Evolutionary conservation across 768 basidiomycete genomes (phyloP).

Genomic region (Scleroderma citrinum): DNA sequence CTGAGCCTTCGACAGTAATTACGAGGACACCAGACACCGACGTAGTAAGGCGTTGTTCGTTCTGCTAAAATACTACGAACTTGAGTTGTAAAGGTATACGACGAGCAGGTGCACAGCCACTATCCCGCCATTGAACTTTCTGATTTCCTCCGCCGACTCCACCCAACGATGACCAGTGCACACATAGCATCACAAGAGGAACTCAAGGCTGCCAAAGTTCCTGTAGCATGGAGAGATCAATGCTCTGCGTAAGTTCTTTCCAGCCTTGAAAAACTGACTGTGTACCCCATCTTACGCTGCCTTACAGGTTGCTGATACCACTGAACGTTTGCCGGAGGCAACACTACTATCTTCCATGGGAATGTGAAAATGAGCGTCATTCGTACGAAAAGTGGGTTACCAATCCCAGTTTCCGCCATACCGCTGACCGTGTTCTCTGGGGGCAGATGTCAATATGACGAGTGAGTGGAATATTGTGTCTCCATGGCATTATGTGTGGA

Average conservation of each 20-base stretch:
- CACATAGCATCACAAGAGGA: slow-evolving; percentile 80
- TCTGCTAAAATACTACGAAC: no score
- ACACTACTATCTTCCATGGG: slow-evolving; percentile 81
- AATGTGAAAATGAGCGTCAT: slow-evolving; percentile 86
- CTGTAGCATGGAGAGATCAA: slow-evolving; percentile 81
- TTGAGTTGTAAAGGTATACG: no score
- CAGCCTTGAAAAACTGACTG: slow-evolving; percentile 2
- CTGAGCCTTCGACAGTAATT: no score
- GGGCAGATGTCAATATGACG: slow-evolving; percentile 87
- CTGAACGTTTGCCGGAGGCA: slow-evolving; percentile 82
- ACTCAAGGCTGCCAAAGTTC: slow-evolving; percentile 68
- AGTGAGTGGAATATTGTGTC: slow-evolving; percentile 48
- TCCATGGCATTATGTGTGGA: neutral
- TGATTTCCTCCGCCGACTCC: neutral
- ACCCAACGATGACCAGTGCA: slow-evolving; percentile 52
- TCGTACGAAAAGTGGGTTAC: slow-evolving; percentile 73
- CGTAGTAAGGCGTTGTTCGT: no score
- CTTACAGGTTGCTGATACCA: slow-evolving; percentile 70
- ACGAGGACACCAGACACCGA: no score
- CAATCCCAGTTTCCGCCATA: neutral
- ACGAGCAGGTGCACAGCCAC: no score
- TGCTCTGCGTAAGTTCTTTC: slow-evolving; percentile 75
- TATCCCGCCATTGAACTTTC: neutral
- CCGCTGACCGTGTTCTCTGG: neutral
- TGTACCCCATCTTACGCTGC: neutral